Conservation (phyloP, 768 basidiomycete genomes). For the Rossbeevera mucosa region DNA sequence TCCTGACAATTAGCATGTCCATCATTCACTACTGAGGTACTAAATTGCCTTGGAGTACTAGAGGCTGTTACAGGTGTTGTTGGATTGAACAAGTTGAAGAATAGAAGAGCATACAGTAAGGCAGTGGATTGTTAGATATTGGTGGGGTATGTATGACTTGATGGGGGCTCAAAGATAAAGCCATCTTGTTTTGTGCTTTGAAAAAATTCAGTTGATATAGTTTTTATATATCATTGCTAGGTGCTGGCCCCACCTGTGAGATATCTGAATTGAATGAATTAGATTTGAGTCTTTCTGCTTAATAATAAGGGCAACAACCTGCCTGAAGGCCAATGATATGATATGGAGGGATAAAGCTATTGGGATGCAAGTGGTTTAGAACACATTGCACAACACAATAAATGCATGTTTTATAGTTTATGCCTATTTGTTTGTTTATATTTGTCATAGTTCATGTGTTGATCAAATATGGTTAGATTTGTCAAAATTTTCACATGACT, state of each 20-base stretch:
- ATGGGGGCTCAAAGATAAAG: conserved; percentile 17
- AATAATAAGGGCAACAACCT: not conserved
- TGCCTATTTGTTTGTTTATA: not conserved
- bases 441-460: not conserved
- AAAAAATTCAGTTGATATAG: not conserved
- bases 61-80: conserved; percentile 9
- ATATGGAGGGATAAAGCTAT: not conserved
- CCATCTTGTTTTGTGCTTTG: conserved; percentile 9
- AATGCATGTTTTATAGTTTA: not conserved
- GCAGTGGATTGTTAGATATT: not conserved
- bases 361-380: not conserved
- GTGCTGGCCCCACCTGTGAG: not conserved
- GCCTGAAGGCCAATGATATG: not conserved
- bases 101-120: conserved; percentile 11
- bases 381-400: not conserved
- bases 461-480: not conserved
- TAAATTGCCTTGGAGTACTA: conserved; percentile 16
- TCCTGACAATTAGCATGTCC: conserved; percentile 1
- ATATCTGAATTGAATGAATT: not conserved
- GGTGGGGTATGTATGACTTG: conserved; percentile 1
- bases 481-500: not conserved
- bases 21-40: conserved; percentile 4
- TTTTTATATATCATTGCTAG: not conserved
- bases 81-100: not conserved
- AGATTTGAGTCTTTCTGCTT: not conserved